phyloP scores from a whole-genome alignment of 768 basidiomycete genomes.

The Phaffia tasmanica region DNA sequence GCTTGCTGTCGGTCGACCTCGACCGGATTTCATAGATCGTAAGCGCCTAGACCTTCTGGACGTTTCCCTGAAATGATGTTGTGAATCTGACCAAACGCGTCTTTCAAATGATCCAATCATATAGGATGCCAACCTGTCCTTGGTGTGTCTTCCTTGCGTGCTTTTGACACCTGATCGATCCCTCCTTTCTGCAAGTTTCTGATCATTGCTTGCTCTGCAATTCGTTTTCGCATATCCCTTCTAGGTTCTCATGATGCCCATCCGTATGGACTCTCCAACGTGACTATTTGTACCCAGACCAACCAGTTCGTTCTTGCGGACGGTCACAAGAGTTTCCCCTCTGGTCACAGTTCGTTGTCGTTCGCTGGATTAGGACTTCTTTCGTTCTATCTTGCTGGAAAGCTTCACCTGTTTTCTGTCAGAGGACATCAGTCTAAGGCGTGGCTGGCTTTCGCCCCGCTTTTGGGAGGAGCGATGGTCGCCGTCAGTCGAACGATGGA shows the following conservation, averaged over 20 bases:
- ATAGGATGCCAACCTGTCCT: background rate
- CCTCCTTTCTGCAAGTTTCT: background rate
- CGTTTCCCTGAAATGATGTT: no score
- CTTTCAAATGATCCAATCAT: no score
- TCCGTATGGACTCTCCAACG: slow-evolving; percentile 59
- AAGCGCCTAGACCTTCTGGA: no score
- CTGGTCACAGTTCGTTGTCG: slow-evolving; percentile 49
- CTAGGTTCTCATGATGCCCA: slow-evolving; percentile 54
- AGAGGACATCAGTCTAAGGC: slow-evolving; percentile 55
- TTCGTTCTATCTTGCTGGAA: slow-evolving; percentile 77
- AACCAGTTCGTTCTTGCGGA: slow-evolving; percentile 52
- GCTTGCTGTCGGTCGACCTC: slow-evolving; percentile 64
- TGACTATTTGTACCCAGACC: slow-evolving; percentile 66
- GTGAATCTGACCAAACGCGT: no score
- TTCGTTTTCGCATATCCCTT: slow-evolving; percentile 40
- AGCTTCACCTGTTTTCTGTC: slow-evolving; percentile 77
- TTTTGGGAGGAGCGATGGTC: slow-evolving; percentile 49
- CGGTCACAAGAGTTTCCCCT: slow-evolving; percentile 53
- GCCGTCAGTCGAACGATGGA: slow-evolving; percentile 58
- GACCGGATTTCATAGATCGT: slow-evolving; percentile 46
- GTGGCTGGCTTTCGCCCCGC: slow-evolving; percentile 68
- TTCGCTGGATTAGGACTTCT: slow-evolving; percentile 89
- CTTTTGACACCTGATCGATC: background rate
- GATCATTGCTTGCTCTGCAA: slow-evolving; percentile 47
- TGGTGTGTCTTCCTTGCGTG: background rate